Evolutionary conservation across 129 eudicot species (phyloP).

Genomic region (Arctium lappa): DNA sequence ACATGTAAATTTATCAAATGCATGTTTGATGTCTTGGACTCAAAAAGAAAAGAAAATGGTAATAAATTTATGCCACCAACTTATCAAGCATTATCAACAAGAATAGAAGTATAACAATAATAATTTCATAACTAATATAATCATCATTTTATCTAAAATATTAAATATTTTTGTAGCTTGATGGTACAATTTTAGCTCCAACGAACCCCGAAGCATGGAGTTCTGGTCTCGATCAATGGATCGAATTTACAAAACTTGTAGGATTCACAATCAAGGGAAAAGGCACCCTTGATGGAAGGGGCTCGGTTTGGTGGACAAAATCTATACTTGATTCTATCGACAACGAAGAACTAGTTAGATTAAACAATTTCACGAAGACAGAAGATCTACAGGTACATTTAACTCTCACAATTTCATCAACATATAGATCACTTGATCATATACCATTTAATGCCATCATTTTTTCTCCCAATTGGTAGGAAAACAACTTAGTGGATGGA

Average conservation of each 20-base stretch:
- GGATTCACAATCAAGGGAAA: conserved; percentile 67
- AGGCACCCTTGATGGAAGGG: conserved; percentile 77
- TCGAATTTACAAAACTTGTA: conserved; percentile 64
- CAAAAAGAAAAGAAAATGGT: too few species aligned
- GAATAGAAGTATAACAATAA: not conserved
- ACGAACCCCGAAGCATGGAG: conserved; percentile 56
- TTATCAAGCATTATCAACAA: too few species aligned
- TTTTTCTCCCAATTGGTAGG: conserved; percentile 35
- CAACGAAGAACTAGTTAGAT: conserved; percentile 38
- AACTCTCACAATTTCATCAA: not conserved
- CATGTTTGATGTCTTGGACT: too few species aligned
- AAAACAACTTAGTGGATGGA: conserved; percentile 35
- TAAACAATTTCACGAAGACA: conserved; percentile 26
- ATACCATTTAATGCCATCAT: not conserved
- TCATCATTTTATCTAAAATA: not conserved
- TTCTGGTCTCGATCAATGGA: conserved; percentile 66
- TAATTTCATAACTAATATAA: not conserved
- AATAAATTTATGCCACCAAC: too few species aligned
- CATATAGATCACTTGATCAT: not conserved
- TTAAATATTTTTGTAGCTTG: conserved; percentile 50
- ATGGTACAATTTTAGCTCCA: conserved; percentile 84
- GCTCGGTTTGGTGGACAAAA: conserved; percentile 75
- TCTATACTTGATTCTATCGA: conserved; percentile 39
- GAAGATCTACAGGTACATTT: conserved; percentile 41
- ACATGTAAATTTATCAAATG: too few species aligned